Conservation (phyloP, 2,329 filamentous ascomycete genomes). For the Ophiostoma fasciatum region DNA sequence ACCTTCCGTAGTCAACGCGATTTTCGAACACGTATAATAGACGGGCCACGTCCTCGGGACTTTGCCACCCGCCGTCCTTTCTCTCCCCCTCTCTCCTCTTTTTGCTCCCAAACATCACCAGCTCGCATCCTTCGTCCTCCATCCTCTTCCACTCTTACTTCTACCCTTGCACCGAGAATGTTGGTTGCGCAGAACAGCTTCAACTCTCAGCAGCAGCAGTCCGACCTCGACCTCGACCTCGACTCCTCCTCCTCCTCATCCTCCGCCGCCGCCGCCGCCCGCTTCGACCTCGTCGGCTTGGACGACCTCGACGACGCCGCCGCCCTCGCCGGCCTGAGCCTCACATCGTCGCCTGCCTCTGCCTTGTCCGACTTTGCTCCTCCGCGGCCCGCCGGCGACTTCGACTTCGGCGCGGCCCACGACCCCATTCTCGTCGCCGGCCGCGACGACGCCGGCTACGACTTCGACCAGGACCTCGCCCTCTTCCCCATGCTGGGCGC, state of each 20-base stretch:
- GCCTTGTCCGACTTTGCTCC: constrained; percentile 17
- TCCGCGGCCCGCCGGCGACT: constrained; percentile 16
- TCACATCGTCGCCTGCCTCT: constrained; percentile 18
- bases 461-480: constrained; percentile 4
- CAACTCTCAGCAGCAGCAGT: constrained; percentile 11
- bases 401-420: neutral
- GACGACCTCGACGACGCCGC: too few species aligned
- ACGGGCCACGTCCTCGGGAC: too few species aligned
- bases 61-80: constrained; percentile 3
- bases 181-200: constrained; percentile 9
- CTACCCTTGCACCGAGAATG: too few species aligned
- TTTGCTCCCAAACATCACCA: neutral
- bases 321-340: constrained; percentile 12
- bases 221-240: neutral
- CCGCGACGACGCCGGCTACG: constrained; percentile 16
- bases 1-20: constrained; percentile 1
- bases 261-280: constrained; percentile 5
- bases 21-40: constrained; percentile 1
- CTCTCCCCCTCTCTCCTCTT: neutral
- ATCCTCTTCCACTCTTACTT: neutral
- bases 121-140: neutral
- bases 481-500: constrained; percentile 12
- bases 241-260: too few species aligned
- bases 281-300: too few species aligned
- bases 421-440: constrained; percentile 12